These are phyloP conservation scores for Phyllostachys edulis DNA, from an alignment of 176 grass and related monocot genomes.

Conservation along the genomic window DNA sequence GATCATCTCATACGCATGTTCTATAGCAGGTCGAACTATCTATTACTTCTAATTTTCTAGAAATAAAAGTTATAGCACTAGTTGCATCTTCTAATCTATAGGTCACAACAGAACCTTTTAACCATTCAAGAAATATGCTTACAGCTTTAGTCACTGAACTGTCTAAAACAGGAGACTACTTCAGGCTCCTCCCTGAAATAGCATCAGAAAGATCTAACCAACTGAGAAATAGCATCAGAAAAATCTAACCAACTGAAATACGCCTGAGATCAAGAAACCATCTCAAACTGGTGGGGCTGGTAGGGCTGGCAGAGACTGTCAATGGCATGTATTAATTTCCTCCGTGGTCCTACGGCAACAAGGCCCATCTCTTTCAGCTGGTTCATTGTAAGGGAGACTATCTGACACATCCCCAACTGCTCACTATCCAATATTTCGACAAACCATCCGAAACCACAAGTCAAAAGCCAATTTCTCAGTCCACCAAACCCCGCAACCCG, in stretches of 20 bases:
- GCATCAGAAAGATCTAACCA: not conserved
- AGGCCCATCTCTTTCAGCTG: slow-evolving; percentile 62
- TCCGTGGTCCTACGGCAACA: slow-evolving; percentile 57
- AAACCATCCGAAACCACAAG: slow-evolving; percentile 46
- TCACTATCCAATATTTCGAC: slow-evolving; percentile 39
- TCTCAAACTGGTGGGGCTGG: slow-evolving; percentile 11
- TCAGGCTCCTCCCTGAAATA: not conserved
- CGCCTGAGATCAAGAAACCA: slow-evolving; percentile 35
- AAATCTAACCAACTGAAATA: not conserved
- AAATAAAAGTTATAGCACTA: not conserved
- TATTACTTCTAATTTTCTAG: not conserved
- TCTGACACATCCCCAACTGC: slow-evolving; percentile 40
- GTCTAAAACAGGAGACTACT: not conserved
- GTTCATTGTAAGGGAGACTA: slow-evolving; percentile 52
- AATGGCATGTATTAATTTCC: slow-evolving; percentile 59
- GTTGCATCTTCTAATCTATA: not conserved
- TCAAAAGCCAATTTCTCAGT: slow-evolving; percentile 54
- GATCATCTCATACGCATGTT: not conserved
- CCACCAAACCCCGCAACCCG: slow-evolving; percentile 43
- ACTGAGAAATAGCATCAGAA: not conserved
- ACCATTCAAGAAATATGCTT: not conserved
- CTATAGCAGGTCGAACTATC: not conserved
- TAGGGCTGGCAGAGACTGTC: slow-evolving; percentile 30
- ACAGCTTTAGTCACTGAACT: not conserved
- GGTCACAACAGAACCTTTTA: not conserved